Conservation (phyloP, 768 basidiomycete genomes). For the Termitomyces sp. region DNA sequence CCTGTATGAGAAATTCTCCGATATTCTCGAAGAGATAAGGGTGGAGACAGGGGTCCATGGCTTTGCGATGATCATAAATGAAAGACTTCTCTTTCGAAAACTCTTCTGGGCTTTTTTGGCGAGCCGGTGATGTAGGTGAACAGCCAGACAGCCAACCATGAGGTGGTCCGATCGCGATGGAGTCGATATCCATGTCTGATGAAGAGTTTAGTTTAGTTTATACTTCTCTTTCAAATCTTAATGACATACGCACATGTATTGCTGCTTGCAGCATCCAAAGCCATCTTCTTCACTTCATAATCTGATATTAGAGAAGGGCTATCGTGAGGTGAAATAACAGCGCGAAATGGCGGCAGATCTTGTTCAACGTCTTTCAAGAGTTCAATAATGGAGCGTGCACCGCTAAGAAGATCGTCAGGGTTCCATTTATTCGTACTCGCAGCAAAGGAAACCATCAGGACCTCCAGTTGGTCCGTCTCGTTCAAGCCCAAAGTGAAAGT, state of each 20-base stretch:
- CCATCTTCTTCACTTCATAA: constrained; percentile 11
- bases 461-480: constrained; percentile 10
- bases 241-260: constrained; percentile 8
- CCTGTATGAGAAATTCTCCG: constrained; percentile 34
- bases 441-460: constrained; percentile 12
- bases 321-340: constrained; percentile 29
- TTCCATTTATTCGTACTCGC: constrained; percentile 8
- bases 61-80: constrained; percentile 29
- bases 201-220: neutral
- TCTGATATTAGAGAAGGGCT: constrained; percentile 22
- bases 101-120: constrained; percentile 12
- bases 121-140: constrained; percentile 18
- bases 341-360: constrained; percentile 30
- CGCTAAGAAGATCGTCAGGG: constrained; percentile 12
- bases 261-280: constrained; percentile 11
- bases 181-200: constrained; percentile 13
- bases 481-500: constrained; percentile 29
- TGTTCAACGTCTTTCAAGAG: constrained; percentile 24
- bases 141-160: constrained; percentile 20
- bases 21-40: constrained; percentile 26
- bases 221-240: neutral
- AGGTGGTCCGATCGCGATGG: constrained; percentile 2
- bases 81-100: constrained; percentile 20
- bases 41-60: constrained; percentile 34
- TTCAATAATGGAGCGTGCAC: constrained; percentile 15